Evolutionary conservation across 2,329 filamentous ascomycete genomes (phyloP), one percentile per base, ranked within the genome.

Genomic region (Orbilia quercus): DNA sequence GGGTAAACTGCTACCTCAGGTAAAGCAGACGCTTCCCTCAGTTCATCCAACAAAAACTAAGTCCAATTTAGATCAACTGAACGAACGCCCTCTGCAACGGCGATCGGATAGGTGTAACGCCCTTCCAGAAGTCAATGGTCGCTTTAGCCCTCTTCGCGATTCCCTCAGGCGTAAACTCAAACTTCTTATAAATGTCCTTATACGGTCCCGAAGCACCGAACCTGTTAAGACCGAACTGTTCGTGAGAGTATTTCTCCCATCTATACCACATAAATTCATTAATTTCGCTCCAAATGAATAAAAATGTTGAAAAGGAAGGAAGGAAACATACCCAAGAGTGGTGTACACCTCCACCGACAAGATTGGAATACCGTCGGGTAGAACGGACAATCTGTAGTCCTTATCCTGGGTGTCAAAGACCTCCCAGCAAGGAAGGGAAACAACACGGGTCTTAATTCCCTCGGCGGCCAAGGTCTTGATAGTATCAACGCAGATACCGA

Each of bases 121-220:
- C 91, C 90, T 97, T 98, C 90, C 92, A 99, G 89, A 97, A 99
- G 81, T 98, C 89, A 80, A 98, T 85, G 76, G 95, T 99, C 78
- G 90, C 90, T 76, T 92, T 82, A 74, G 94, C 95, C 79, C 95
- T 92, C 90, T 98, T 97, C 84, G 91, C 86, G 81, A 99, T 91
- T 77, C 95, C 95, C 84, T 96, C 94, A 60, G 95, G 91, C 54
- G 94, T 99, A 86, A 99, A 98, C 84, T 98, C 95, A 84, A 99
- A 99, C 88, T 97, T 98, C 91, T 96, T 90, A 88, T 99, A 99
- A 75, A 99, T 92, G 80, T 98, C 90, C 89, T 94, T 94, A 87
- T 98, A 98, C 77, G 94, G 90, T 80, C 94, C 95, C 65, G 91
- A 96, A 78, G 94, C 94, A 88, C 95, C 95, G 83, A 99, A 99